Evolutionary conservation across 208 protist species (phyloP).

Genomic region (Novymonas esmeraldas): DNA sequence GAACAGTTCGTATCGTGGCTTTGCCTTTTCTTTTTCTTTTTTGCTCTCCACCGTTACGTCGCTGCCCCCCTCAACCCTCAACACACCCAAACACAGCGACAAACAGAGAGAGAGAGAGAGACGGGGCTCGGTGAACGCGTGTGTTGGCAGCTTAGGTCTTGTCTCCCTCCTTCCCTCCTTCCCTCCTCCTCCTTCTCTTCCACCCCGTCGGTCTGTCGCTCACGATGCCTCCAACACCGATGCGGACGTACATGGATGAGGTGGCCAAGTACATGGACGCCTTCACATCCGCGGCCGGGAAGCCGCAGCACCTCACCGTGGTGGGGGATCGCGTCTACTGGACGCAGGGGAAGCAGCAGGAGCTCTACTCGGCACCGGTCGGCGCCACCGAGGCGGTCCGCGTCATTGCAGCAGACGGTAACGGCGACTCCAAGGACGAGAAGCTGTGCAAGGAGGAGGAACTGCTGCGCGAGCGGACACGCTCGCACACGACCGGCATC

Average conservation of each 20-base stretch:
- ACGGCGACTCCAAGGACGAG: constrained; percentile 5
- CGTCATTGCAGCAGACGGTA: constrained; percentile 26
- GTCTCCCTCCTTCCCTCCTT: not conserved
- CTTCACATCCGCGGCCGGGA: constrained; percentile 36
- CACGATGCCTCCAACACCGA: constrained; percentile 18
- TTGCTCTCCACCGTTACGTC: no score
- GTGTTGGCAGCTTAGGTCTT: no score
- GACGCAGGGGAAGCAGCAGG: constrained; percentile 77
- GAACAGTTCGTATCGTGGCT: no score
- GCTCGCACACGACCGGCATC: constrained; percentile 67
- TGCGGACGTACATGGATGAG: constrained; percentile 52
- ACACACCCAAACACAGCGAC: no score
- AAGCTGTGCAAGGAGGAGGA: constrained; percentile 80
- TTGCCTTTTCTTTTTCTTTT: no score
- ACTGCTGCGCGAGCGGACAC: constrained; percentile 78
- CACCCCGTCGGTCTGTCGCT: not conserved
- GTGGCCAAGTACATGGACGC: constrained; percentile 39
- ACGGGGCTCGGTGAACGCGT: no score
- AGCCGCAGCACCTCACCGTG: constrained; percentile 66
- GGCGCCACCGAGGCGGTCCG: constrained; percentile 16
- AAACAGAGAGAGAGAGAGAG: no score
- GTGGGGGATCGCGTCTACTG: constrained; percentile 69
- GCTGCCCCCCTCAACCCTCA: no score
- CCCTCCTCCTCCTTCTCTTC: not conserved
- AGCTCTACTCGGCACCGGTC: constrained; percentile 53